Evolutionary conservation across 495 filamentous ascomycete genomes (phyloP).

Genomic region (Hypoxylon perforatum): DNA sequence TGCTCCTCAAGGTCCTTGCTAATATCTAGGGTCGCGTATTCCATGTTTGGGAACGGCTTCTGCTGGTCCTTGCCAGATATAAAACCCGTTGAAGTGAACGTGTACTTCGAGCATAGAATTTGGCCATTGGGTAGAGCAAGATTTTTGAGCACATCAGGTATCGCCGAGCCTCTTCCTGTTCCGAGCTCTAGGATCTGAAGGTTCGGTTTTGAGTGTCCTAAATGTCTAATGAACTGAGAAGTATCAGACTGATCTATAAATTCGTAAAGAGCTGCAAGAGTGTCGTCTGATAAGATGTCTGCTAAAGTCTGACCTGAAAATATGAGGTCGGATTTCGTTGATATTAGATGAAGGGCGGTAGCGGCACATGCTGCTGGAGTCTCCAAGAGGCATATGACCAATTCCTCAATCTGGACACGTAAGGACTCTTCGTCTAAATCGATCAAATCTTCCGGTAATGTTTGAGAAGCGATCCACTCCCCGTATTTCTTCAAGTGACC

Average conservation of each 20-base stretch:
- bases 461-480: constrained; percentile 32
- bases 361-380: constrained; percentile 28
- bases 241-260: constrained; percentile 31
- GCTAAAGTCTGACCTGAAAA: constrained; percentile 43
- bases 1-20: constrained; percentile 45
- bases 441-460: not conserved
- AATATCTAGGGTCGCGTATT: constrained; percentile 45
- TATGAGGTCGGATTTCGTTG: constrained; percentile 30
- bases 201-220: constrained; percentile 42
- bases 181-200: constrained; percentile 51
- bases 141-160: constrained; percentile 24
- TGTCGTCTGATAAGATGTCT: constrained; percentile 43
- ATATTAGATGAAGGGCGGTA: constrained; percentile 29
- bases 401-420: constrained; percentile 19
- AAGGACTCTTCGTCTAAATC: constrained; percentile 14
- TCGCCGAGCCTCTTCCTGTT: constrained; percentile 50
- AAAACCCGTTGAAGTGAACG: constrained; percentile 22
- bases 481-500: constrained; percentile 34
- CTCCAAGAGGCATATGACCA: constrained; percentile 12
- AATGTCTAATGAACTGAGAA: constrained; percentile 24
- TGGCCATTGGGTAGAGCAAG: constrained; percentile 28
- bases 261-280: constrained; percentile 42
- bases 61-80: constrained; percentile 24
- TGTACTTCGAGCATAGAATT: constrained; percentile 33
- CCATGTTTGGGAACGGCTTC: constrained; percentile 37